phyloP scores from a whole-genome alignment of 2,329 filamentous ascomycete genomes.

The Diplodia sapinea region DNA sequence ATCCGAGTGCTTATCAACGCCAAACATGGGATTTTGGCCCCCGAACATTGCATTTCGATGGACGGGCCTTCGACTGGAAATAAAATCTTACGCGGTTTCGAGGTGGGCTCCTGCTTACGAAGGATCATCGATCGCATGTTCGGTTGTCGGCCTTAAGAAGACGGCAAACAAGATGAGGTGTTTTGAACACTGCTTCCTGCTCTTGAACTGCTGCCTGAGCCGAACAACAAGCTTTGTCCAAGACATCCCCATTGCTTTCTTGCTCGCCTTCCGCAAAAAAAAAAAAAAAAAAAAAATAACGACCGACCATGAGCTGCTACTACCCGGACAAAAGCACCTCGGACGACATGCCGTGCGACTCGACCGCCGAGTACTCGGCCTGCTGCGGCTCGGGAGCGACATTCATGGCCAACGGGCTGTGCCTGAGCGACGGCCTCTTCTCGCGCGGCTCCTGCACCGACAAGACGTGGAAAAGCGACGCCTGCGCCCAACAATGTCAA shows the following conservation, averaged over 20 bases:
- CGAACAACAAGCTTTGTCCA: not conserved
- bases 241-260: not conserved
- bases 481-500: not conserved
- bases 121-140: not conserved
- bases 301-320: not conserved
- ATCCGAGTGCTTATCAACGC: not conserved
- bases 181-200: not conserved
- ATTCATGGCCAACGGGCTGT: not conserved
- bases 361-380: not conserved
- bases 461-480: not conserved
- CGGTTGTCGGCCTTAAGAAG: not conserved
- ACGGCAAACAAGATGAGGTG: not conserved
- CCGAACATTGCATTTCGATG: not conserved
- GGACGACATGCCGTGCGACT: not conserved
- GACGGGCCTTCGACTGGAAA: not conserved
- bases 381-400: not conserved
- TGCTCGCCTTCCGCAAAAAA: too few species aligned
- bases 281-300: too few species aligned
- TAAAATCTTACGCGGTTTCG: not conserved
- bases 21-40: not conserved
- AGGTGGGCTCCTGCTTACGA: not conserved
- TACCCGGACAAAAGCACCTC: not conserved
- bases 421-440: not conserved
- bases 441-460: constrained; percentile 5
- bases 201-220: not conserved